Base-by-base conservation (phyloP, 202 grass and related monocot genomes). In the Carex arenaria region DNA sequence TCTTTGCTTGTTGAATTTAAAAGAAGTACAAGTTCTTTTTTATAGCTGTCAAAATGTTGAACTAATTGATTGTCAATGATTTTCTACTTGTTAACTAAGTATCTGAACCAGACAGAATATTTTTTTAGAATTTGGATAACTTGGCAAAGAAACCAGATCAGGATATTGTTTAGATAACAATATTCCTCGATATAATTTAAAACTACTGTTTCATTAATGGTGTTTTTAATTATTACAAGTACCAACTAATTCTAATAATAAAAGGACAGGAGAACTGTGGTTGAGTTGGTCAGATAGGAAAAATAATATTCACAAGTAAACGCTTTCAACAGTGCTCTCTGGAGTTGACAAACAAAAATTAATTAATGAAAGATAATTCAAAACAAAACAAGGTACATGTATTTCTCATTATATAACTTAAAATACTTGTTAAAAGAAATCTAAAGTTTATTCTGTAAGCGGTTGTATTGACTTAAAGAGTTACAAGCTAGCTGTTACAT, bases 301-400 rank as follows among this genome's bases (percentile, higher is more conserved):
- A 51, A 82, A n/a, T 8, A 49, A 49, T 31, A 52, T n/a, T 53
- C 12, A 68, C 7, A 69, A 82, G 62, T 82, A 82, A 82, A 82
- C 80, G 42, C 22, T 82, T 49, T 64, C 18, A 81, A 49, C 42
- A 69, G 64, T 68, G 56, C 64, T 38, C 5, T 53, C 9, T 56
- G 23, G 12, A 69, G 22, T 82, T 81, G 79, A 66, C 79, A 66
- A 66, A 20, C 1, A 51, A 34, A 49, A 26, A 38, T 59, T n/a
- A 30, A 59, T 15, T 36, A 38, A 4, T 52, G 10, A 81, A 65
- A 47, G n/a, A 42, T 38, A 64, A 15, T 64, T 11, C 22, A 18
- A 47, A 65, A 57, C 2, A 15, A 64, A 80, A 23, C 11, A 79
- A 38, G 19, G 30, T 79, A 38, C 34, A 59, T 34, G 60, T 60